Evolutionary conservation across 257 asterid species (phyloP).

Genomic region (Ajuga chamaepitys): DNA sequence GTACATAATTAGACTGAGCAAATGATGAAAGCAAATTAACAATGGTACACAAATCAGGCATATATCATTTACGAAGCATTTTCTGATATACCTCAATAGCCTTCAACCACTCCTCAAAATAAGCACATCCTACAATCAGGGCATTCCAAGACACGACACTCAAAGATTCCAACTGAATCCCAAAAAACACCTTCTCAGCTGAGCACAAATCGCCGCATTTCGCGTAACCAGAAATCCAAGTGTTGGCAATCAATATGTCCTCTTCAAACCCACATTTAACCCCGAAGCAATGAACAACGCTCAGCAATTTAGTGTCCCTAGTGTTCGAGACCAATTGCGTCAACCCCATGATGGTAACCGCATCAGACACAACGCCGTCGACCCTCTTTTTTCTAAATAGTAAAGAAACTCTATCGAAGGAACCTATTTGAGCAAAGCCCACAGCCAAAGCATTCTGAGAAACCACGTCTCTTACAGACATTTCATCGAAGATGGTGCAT

Average conservation of each 20-base stretch:
- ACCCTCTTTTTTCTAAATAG: constrained; percentile 43
- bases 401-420: constrained; percentile 20
- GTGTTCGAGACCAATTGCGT: constrained; percentile 38
- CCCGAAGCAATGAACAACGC: constrained; percentile 49
- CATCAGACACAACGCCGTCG: constrained; percentile 25
- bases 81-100: constrained; percentile 29
- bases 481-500: constrained; percentile 56
- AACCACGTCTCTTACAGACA: constrained; percentile 49
- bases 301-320: constrained; percentile 27
- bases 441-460: constrained; percentile 60
- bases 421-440: constrained; percentile 40
- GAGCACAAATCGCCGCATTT: constrained; percentile 30
- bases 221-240: constrained; percentile 44
- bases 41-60: constrained; percentile 60
- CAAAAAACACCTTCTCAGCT: constrained; percentile 35
- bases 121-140: constrained; percentile 47
- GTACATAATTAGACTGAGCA: constrained; percentile 29
- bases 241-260: constrained; percentile 40
- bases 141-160: constrained; percentile 70
- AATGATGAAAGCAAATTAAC: constrained; percentile 50
- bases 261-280: constrained; percentile 33
- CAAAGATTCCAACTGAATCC: constrained; percentile 23
- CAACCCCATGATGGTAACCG: constrained; percentile 36
- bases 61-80: constrained; percentile 38
- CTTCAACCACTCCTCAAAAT: constrained; percentile 33